Percentiles rank a stretch among this genome's conserved stretches.
These are phyloP conservation scores for Metschnikowia drakensbergensis DNA, from an alignment of 805 yeast species.

Conservation along the genomic window DNA sequence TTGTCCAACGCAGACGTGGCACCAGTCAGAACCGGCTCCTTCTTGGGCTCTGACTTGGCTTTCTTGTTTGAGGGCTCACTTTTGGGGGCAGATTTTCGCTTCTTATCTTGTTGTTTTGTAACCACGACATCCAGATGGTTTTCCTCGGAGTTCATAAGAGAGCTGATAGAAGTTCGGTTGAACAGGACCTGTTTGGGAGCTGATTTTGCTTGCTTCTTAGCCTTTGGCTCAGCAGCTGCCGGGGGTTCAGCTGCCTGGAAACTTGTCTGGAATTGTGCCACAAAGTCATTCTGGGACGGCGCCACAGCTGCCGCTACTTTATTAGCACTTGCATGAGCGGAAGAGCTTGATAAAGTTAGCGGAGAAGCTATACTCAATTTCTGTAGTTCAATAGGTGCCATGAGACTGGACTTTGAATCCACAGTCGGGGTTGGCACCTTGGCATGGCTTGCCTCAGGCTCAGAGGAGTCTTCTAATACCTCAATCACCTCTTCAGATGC, in stretches of 20 bases:
- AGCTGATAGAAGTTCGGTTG: slow-evolving; percentile 37
- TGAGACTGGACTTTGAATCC: neutral
- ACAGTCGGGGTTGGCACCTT: neutral
- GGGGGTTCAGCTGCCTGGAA: slow-evolving; percentile 19
- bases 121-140: slow-evolving; percentile 11
- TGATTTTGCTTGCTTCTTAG: neutral
- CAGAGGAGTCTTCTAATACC: neutral
- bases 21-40: neutral
- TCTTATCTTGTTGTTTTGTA: slow-evolving; percentile 10
- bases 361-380: neutral
- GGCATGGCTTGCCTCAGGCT: neutral
- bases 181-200: slow-evolving; percentile 8
- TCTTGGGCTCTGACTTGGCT: slow-evolving; percentile 7
- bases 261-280: slow-evolving; percentile 27
- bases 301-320: neutral
- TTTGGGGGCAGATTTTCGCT: slow-evolving; percentile 13
- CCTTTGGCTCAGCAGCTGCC: neutral
- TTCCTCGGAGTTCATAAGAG: slow-evolving; percentile 38
- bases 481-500: neutral
- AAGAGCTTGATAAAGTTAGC: neutral
- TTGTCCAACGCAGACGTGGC: neutral
- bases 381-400: neutral
- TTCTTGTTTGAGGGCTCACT: slow-evolving; percentile 11
- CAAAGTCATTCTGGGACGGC: neutral
- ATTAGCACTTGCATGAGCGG: neutral